Evolutionary conservation across 495 filamentous ascomycete species (phyloP), one percentile per base, ranked within the genome.

Genomic region (Podospora anserina): DNA sequence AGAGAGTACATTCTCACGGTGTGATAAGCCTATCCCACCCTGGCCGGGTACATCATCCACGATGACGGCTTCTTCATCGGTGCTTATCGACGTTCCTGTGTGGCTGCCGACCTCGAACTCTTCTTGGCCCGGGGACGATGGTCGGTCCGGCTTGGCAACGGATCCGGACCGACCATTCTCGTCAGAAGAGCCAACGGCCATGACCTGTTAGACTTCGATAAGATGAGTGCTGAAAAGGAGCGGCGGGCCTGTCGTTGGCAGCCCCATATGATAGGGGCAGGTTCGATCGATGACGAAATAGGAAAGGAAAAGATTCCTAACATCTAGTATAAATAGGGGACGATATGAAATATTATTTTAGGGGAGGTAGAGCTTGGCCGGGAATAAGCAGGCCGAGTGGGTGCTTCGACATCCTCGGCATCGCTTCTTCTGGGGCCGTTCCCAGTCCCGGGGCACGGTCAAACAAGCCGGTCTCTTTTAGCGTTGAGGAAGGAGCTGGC

Each of bases 381-480:
- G 55, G 55, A 58, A 58, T 58, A 58, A 58, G 55, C 55, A 58
- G 55, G 55, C 55, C 55, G 55, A 58, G 55, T 26, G 23, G 55
- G 39, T 49, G 39, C 55, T 58, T 19, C 55, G 9, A 49, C 39
- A 20, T 58, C 55, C 55, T 58, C 55, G 55, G 55, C 55, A 58
- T 58, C 55, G 55, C 23, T 58, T 26, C 55, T 58, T 58, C 55
- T 49, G 39, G 39, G 15, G 39, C 39, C 39, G 39, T 49, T 49
- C 34, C 11, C 34, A 6, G 34, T 39, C 34, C 34, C 34, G 34
- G 34, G 1, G 34, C 34, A 39, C 34, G 34, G 34, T 39, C 34
- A 39, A 39, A 6, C 20, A 23, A 18, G 54, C 54, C 20, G 54
- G 54, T 57, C n/a, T 26, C 5, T 13, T 58, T 20, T 58, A 58